Evolutionary conservation across 108 stramenopile species (phyloP), one percentile per base, ranked within the genome.

Genomic region (Cyclotella atomus): DNA sequence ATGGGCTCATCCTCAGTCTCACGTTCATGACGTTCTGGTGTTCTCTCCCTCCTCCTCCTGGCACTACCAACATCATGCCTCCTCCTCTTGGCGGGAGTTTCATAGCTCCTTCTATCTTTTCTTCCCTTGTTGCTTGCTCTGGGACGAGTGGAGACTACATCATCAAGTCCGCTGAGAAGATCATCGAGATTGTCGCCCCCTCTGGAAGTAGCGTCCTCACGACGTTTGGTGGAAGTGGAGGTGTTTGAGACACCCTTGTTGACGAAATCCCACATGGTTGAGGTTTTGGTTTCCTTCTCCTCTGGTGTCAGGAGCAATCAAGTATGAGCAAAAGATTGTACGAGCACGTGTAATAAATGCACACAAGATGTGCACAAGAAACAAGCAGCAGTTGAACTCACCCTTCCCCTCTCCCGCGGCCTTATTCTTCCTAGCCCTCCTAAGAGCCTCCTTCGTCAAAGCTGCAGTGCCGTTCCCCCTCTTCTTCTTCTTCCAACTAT

Each of bases 241-340:
- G 77, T 62, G 21, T 77, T 23, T 0, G 74, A 20, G 19, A 75
- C 71, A 38, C 86, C 87, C 25, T 77, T 79, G 29, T 85, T 77
- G 38, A 94, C 90, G 77, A 92, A 95, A 44, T 89, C 84, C 88
- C 92, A 94, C 88, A 94, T 91, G 65, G 71, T 83, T 3, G 67
- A 54, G 25, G 81, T 87, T 20, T 64, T 57, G 23, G 57, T 32
- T 45, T 56, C 60, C 0, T 68, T 74, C 45, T 55, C 87, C 9
- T 78, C 71, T 20, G 24, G 12, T 19, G 29, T 2, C 10, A 57
- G 6, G n/a, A n/a, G n/a, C n/a, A 57, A 19, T 30, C 29, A 17
- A 57, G 56, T 12, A 16, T 32, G n/a, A 49, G 6, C 6, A 41
- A n/a, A n/a, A n/a, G n/a, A n/a, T n/a, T n/a, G 38, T 41, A 12